Evolutionary conservation across 2,329 filamentous ascomycete species (phyloP), one percentile per base, ranked within the genome.

Genomic region (Chrysoporthe puriensis): DNA sequence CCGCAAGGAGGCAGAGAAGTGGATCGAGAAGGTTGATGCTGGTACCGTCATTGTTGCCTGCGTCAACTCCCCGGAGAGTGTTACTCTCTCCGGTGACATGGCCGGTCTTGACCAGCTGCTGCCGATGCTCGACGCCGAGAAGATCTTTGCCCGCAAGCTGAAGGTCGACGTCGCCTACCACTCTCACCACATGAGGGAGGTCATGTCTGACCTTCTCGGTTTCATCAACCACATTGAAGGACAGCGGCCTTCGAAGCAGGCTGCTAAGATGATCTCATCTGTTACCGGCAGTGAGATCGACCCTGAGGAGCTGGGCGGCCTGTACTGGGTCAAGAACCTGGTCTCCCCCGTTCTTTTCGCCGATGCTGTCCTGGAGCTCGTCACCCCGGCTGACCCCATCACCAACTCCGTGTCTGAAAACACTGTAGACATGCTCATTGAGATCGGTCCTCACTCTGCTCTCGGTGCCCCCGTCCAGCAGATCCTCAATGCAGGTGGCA

Each of bases 51-150:
- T 66, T 1, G 68, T 69, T 6, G 68, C 64, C 9, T 69, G 68
- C 32, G 64, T 69, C 64, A 69, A 69, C 64, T 67, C 66, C n/a
- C 77, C 78, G 0, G 54, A 70, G 1, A 81, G 74, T 57, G 69
- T 77, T 6, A 81, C 79, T 0, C 44, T 81, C 0, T 78, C 79
- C 0, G 79, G 79, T 1, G 74, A 77, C 32, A 64, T 63, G 5
- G 66, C 63, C 2, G 73, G 72, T 2, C 70, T 80, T 2, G 67
- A 75, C 32, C 69, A 71, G 13, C 62, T 79, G 18, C 62, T 70
- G 11, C 61, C 62, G 16, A 36, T 64, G 59, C 61, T 72, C 3
- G 71, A 68, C 11, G 66, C 42, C n/a, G 62, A 64, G 13, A 72
- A 72, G 34, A 58, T 77, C 8, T 80, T 79, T 69, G 73, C 73